Percentiles rank a stretch among this genome's conserved stretches.
Conservation (phyloP, 2,329 filamentous ascomycete genomes). For the Mollisiaceae sp. region DNA sequence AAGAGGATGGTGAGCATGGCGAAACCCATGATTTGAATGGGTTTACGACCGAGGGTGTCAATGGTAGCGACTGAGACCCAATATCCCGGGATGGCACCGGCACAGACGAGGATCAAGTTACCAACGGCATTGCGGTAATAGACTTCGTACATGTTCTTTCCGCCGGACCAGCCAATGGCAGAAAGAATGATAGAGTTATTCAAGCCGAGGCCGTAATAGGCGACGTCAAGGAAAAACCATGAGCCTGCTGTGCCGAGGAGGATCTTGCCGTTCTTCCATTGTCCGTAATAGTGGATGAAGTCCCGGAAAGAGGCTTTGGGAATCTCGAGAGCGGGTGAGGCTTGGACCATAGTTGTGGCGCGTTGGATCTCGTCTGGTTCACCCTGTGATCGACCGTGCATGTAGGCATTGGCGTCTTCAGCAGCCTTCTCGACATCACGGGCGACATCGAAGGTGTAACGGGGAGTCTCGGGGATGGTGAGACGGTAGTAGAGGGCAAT, state of each 20-base stretch:
- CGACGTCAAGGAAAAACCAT: conserved; percentile 68
- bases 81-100: conserved; percentile 81
- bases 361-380: conserved; percentile 70
- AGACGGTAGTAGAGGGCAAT: conserved; percentile 83
- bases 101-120: conserved; percentile 78
- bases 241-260: conserved; percentile 81
- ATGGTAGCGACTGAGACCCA: conserved; percentile 78
- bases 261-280: conserved; percentile 73
- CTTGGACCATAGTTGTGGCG: conserved; percentile 58
- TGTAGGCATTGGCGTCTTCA: conserved; percentile 77
- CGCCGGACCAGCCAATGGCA: conserved; percentile 73
- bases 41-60: conserved; percentile 80
- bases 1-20: conserved; percentile 65
- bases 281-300: conserved; percentile 72
- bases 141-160: conserved; percentile 68
- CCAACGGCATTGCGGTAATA: conserved; percentile 77
- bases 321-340: conserved; percentile 60
- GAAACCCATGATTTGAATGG: conserved; percentile 72
- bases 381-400: conserved; percentile 66
- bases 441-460: conserved; percentile 84
- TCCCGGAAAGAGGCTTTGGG: conserved; percentile 75
- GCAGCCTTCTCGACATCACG: conserved; percentile 76
- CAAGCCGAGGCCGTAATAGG: conserved; percentile 70
- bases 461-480: conserved; percentile 86
- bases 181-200: conserved; percentile 76